Evolutionary conservation across 2,329 filamentous ascomycete species (phyloP), one percentile per base, ranked within the genome.

Genomic region (Ophiocordyceps camponoti-leonardi): DNA sequence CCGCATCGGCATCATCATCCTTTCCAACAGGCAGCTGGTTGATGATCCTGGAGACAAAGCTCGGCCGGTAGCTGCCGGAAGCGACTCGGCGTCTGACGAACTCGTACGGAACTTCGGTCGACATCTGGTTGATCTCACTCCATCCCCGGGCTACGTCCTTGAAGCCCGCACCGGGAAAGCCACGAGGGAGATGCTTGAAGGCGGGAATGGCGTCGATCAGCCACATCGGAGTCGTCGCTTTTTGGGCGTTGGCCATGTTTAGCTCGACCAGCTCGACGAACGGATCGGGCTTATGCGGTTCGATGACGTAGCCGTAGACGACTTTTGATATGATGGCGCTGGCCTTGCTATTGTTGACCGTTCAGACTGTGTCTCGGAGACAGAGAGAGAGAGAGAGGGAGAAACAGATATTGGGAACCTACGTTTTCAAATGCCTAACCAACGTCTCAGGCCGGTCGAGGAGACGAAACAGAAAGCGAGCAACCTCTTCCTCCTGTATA

Each of bases 261-360:
- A 44, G 44, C 6, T 61, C 57, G 6, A 60, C 52, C 12, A 62
- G 42, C 1, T 44, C 37, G 3, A 64, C 56, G 4, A 64, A 47
- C 1, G 54, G 52, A 30, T 64, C 61, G 2, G 44, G 13, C 18
- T 53, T 50, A n/a, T 54, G 43, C 1, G 54, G 53, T 16, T 60
- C 55, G 14, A 58, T 54, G 12, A 51, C 51, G 43, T 64, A 63
- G 33, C 58, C 58, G 23, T 62, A 62, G 1, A 54, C n/a, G 2
- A 30, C 33, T 6, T 35, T 33, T 18, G 42, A 6, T 10, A 35
- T 42, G n/a, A 42, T 35, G 18, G 44, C 44, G 13, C 16, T 12
- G 37, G 50, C n/a, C n/a, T n/a, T n/a, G n/a, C n/a, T n/a, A n/a
- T n/a, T n/a, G n/a, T n/a, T n/a, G n/a, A n/a, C n/a, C n/a, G n/a